These are phyloP conservation scores for Cladosporium austrohemisphaericum DNA, from an alignment of 2,329 filamentous ascomycete species.

Conservation along the genomic window DNA sequence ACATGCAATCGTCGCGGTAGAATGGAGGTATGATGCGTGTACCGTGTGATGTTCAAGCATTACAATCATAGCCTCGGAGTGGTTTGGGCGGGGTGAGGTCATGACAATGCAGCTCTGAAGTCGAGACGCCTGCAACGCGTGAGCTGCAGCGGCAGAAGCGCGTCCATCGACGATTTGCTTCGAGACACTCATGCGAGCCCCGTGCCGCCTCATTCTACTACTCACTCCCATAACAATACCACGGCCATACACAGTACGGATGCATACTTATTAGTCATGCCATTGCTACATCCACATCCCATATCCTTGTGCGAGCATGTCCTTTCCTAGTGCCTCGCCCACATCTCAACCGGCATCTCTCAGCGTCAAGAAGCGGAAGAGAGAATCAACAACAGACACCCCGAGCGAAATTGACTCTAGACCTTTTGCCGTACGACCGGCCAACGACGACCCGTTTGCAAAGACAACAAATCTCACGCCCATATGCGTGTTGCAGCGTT, in stretches of 20 bases:
- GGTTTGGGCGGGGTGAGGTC: too few relatives aligned
- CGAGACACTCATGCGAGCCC: not conserved
- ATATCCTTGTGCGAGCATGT: conserved; percentile 5
- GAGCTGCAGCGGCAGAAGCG: not conserved
- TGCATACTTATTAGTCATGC: conserved; percentile 14
- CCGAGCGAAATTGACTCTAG: conserved; percentile 22
- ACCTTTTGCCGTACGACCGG: conserved; percentile 26
- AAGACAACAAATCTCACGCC: conserved; percentile 28
- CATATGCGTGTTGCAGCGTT: conserved; percentile 53
- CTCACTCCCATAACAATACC: not conserved
- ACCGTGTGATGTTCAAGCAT: too few relatives aligned
- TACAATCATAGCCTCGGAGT: too few relatives aligned
- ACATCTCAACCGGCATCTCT: conserved; percentile 1
- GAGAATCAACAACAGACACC: conserved; percentile 8
- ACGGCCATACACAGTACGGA: not conserved
- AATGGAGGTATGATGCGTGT: too few relatives aligned
- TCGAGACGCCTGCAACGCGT: too few relatives aligned
- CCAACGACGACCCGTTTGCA: conserved; percentile 24
- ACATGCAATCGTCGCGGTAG: too few relatives aligned
- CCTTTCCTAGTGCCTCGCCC: conserved; percentile 13
- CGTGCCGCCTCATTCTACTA: not conserved
- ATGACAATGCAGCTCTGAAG: too few relatives aligned
- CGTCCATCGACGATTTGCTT: not conserved
- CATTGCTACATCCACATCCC: not conserved
- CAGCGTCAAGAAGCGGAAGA: conserved; percentile 20